Conservation (phyloP, 371 early-diverging fungal species). For the Mucor lusitanicus region DNA sequence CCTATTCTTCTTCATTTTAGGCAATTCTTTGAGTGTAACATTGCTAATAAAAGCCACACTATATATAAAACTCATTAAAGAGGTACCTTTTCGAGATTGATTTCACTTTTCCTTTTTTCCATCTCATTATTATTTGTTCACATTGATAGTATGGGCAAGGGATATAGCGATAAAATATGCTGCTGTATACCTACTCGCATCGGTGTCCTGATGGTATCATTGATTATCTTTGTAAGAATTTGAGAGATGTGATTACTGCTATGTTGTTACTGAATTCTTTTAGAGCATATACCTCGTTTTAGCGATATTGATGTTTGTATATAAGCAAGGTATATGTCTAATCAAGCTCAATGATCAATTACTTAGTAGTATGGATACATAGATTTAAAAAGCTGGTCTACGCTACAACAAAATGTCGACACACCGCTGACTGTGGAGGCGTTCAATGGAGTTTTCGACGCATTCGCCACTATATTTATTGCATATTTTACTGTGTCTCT, state of each 20-base stretch:
- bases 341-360: no score
- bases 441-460: conserved; percentile 27
- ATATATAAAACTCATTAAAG: background rate
- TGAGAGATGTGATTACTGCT: background rate
- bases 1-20: background rate
- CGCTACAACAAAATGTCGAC: conserved; percentile 20
- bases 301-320: conserved; percentile 18
- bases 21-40: background rate
- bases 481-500: conserved; percentile 21
- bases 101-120: background rate
- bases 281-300: conserved; percentile 14
- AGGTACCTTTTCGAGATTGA: background rate
- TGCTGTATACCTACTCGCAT: conserved; percentile 34
- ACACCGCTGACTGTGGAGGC: conserved; percentile 15
- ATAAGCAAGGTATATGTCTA: conserved; percentile 14
- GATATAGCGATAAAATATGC: conserved; percentile 19
- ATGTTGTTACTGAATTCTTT: background rate
- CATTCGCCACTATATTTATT: conserved; percentile 21
- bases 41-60: conserved; percentile 2
- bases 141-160: background rate
- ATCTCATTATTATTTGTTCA: background rate
- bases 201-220: conserved; percentile 27
- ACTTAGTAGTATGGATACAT: background rate
- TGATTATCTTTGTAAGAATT: conserved; percentile 24
- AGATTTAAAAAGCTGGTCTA: conserved; percentile 30